Conservation (phyloP, 441 rosid species). For the Capsella rubella region DNA sequence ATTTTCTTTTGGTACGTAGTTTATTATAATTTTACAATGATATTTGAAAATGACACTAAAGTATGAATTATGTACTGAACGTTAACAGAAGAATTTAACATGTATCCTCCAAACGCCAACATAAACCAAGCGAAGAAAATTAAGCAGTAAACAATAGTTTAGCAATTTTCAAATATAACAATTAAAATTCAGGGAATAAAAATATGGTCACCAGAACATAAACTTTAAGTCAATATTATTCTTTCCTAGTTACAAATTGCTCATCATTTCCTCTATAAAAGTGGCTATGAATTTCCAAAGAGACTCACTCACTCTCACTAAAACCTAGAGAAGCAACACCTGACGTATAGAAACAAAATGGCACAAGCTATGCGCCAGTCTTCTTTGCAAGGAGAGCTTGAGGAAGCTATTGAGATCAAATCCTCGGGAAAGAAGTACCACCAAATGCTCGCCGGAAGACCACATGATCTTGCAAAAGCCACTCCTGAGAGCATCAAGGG, state of each 20-base stretch:
- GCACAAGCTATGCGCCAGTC: constrained; percentile 12
- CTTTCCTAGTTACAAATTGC: background rate
- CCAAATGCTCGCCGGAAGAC: constrained; percentile 8
- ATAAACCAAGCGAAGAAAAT: no score
- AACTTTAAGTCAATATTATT: background rate
- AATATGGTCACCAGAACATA: background rate
- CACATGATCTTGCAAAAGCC: constrained; percentile 32
- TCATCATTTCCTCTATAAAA: constrained; percentile 1
- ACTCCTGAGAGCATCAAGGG: constrained; percentile 24
- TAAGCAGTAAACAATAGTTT: no score
- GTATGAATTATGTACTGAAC: no score
- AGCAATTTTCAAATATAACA: background rate
- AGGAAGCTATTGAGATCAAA: constrained; percentile 35
- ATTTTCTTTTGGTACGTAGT: no score
- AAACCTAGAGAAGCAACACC: constrained; percentile 6
- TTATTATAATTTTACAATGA: no score
- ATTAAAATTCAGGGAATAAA: background rate
- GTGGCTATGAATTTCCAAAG: background rate
- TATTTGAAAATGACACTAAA: no score
- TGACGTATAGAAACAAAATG: background rate
- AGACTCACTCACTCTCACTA: constrained; percentile 14
- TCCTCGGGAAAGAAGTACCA: constrained; percentile 33
- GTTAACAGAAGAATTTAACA: no score
- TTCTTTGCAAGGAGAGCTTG: constrained; percentile 43
- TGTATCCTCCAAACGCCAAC: no score